Percentiles rank a stretch among this genome's conserved stretches.
Evolutionary conservation across 2,329 filamentous ascomycete species (phyloP).

Genomic region (Pseudohalonectria lignicola): DNA sequence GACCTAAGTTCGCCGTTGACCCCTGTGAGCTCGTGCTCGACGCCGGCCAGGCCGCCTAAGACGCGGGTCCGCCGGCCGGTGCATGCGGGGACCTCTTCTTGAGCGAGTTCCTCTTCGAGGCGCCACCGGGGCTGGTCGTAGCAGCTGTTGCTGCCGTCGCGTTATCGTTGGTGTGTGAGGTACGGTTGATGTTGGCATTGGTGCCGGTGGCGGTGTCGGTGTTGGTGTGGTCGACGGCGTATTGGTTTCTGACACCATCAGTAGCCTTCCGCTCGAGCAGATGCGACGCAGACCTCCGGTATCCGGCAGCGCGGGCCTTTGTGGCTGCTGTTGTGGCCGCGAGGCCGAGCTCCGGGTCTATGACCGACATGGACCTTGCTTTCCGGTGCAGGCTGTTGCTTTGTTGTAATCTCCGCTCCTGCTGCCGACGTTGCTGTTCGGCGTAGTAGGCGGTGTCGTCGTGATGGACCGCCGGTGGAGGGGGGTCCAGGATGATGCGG

Average conservation of each 20-base stretch:
- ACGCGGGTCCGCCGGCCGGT: too few species aligned
- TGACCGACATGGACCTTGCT: background rate
- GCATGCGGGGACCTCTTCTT: background rate
- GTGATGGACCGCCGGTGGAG: background rate
- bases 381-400: background rate
- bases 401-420: too few species aligned
- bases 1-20: too few species aligned
- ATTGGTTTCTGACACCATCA: too few species aligned
- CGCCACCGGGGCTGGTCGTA: too few species aligned
- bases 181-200: too few species aligned
- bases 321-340: background rate
- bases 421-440: too few species aligned
- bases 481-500: background rate
- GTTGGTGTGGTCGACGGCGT: background rate
- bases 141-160: too few species aligned
- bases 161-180: too few species aligned
- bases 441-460: too few species aligned
- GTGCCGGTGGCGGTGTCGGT: background rate
- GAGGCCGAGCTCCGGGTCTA: background rate
- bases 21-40: too few species aligned
- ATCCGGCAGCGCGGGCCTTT: background rate
- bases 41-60: too few species aligned
- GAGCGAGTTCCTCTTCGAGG: background rate
- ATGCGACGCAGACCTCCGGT: slow-evolving; percentile 1
- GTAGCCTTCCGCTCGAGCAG: background rate